Conservation (phyloP, 192 early-diverging fungal genomes). For the Podila verticillata region DNA sequence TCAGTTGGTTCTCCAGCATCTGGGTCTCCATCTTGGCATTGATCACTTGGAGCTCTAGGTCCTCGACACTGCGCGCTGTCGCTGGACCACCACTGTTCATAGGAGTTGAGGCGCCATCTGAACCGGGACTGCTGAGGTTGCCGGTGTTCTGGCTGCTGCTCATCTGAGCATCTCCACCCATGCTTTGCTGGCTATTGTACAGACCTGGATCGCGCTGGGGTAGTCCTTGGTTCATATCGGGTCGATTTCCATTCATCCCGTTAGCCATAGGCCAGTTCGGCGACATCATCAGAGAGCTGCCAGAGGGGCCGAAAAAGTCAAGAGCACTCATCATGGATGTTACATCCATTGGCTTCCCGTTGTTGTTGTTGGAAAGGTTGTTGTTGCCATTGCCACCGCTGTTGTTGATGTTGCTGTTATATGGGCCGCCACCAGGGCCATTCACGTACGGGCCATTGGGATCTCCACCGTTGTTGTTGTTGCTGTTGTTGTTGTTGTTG, state of each 20-base stretch:
- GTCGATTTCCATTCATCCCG: neutral
- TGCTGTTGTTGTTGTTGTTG: too few relatives aligned
- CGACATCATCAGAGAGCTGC: slow-evolving; percentile 3
- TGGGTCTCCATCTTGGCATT: slow-evolving; percentile 51
- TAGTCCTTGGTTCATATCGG: slow-evolving; percentile 1
- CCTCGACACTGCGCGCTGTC: slow-evolving; percentile 33
- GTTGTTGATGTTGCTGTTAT: neutral
- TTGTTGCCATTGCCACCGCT: slow-evolving; percentile 11
- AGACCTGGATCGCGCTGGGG: too few relatives aligned
- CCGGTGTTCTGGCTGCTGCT: neutral
- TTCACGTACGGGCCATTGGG: slow-evolving; percentile 2
- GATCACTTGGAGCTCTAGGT: slow-evolving; percentile 44
- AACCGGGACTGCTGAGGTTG: neutral
- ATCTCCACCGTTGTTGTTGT: neutral
- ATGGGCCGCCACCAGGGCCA: neutral
- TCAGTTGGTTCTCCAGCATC: slow-evolving; percentile 46
- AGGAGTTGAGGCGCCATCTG: neutral
- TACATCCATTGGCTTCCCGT: slow-evolving; percentile 31
- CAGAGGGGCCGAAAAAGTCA: slow-evolving; percentile 33
- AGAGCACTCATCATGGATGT: slow-evolving; percentile 45
- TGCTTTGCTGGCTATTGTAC: too few relatives aligned
- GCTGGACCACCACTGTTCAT: neutral
- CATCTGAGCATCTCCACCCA: neutral
- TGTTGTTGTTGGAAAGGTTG: neutral
- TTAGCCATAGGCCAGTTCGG: slow-evolving; percentile 18